Conservation (phyloP, 306 rosid species). For the Phaseolus lunatus region DNA sequence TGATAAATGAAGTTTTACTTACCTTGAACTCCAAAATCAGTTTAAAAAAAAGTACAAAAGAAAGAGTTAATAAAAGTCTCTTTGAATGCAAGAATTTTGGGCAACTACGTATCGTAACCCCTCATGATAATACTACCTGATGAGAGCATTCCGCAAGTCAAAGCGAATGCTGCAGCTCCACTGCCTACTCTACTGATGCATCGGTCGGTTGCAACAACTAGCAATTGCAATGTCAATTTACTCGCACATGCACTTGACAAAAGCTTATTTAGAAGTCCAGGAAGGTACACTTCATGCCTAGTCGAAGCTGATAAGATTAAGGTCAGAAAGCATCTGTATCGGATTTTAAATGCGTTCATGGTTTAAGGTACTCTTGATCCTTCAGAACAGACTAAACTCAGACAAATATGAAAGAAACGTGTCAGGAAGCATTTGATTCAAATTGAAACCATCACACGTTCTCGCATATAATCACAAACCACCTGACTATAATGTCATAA, state of each 20-base stretch:
- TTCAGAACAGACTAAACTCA: neutral
- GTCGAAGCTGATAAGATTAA: conserved; percentile 6
- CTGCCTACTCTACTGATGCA: conserved; percentile 2
- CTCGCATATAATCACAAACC: conserved; percentile 2
- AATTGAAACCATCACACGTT: neutral
- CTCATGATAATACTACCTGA: conserved; percentile 16
- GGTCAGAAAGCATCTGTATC: conserved; percentile 7
- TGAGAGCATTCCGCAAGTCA: conserved; percentile 3
- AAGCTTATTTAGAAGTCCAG: conserved; percentile 14
- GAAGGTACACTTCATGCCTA: conserved; percentile 30
- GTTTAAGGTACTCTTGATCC: conserved; percentile 18
- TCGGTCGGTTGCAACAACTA: neutral
- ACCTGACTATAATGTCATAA: neutral
- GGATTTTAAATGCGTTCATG: conserved; percentile 25
- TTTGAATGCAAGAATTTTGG: conserved; percentile 30
- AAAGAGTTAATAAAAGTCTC: conserved; percentile 17
- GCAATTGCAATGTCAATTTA: conserved; percentile 19
- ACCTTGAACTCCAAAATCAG: conserved; percentile 31
- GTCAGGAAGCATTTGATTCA: conserved; percentile 5
- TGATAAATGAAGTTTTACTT: conserved; percentile 42
- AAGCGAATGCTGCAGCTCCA: conserved; percentile 6
- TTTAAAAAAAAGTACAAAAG: neutral
- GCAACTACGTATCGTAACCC: neutral
- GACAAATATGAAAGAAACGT: neutral
- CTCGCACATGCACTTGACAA: conserved; percentile 37